These are phyloP conservation scores for Globisporangium lucens DNA, from an alignment of 352 stramenopile genomes.

Conservation along the genomic window DNA sequence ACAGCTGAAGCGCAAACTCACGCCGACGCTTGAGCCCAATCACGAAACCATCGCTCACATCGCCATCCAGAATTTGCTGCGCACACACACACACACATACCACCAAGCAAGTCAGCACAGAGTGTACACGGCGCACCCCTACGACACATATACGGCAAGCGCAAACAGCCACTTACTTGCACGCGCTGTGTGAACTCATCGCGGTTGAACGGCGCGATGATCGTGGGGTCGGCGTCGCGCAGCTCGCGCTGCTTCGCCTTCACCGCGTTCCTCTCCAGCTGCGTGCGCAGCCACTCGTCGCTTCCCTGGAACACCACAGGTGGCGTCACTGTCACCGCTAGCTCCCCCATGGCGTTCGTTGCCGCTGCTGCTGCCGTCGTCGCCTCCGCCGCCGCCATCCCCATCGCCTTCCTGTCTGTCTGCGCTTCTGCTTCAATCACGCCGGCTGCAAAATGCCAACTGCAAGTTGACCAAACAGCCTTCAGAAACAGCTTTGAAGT, in stretches of 20 bases:
- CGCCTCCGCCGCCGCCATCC: background rate
- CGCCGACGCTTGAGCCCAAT: conserved; percentile 75
- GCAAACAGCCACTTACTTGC: conserved; percentile 24
- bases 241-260: conserved; percentile 36
- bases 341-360: conserved; percentile 4
- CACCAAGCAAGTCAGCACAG: background rate
- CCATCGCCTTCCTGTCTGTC: background rate
- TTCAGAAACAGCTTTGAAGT: too few species aligned
- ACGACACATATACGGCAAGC: background rate
- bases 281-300: conserved; percentile 51
- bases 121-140: background rate
- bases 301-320: conserved; percentile 35
- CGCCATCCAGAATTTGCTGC: conserved; percentile 56
- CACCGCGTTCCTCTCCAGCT: conserved; percentile 32
- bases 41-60: conserved; percentile 79
- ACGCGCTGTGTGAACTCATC: conserved; percentile 54
- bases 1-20: conserved; percentile 75
- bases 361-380: background rate
- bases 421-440: background rate
- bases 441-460: background rate
- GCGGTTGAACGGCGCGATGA: conserved; percentile 57
- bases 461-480: background rate
- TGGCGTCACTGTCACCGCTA: background rate
- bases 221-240: conserved; percentile 26
- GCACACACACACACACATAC: conserved; percentile 4